Evolutionary conservation across 345 rosid genomes (phyloP), one percentile per base, ranked within the genome.

Genomic region (Hevea brasiliensis): DNA sequence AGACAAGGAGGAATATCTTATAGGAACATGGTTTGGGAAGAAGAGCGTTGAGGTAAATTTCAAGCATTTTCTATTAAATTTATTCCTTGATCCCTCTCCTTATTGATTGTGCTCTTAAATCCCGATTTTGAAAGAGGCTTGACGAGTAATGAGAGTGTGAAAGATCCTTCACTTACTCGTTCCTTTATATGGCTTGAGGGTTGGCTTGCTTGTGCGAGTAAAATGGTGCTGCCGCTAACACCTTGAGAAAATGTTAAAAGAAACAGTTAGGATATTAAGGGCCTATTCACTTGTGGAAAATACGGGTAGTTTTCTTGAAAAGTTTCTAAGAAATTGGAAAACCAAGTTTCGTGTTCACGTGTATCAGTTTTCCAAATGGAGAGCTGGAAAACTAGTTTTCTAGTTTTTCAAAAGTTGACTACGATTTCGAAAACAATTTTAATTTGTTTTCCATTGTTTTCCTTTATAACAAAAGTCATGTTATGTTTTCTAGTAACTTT

Each of bases 1-100:
- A 75, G 97, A 90, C 65, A 90, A 81, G 77, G 99, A 96, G 79
- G 99, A 96, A 68, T 71, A 80, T 82, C 90, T 96, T 55, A 84
- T 93, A 55, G 98, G 99, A 79, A 88, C 96, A 67, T 96, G 98
- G 98, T 81, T 93, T 60, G 99, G 99, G 68, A 90, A 88, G 89
- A 90, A 87, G 80, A 90, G 98, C 56, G 83, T 87, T n/a, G 94
- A 93, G 93, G 99, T 96, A 61, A 80, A 56, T 81, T 72, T 66
- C 56, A 50, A 37, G 26, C 42, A 63, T 59, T 68, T 54, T 48
- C 23, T 72, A 13, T 57, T 21, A 57, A 56, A 20, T 66, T 47
- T 41, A 45, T 24, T 23, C 6, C 18, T 65, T 45, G 6, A 2
- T 24, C 13, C 24, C 37, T 48, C 11, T 56, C 53, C 14, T 51